phyloP scores from a whole-genome alignment of 164 flowering plant genomes.

The Brasenia schreberi region DNA sequence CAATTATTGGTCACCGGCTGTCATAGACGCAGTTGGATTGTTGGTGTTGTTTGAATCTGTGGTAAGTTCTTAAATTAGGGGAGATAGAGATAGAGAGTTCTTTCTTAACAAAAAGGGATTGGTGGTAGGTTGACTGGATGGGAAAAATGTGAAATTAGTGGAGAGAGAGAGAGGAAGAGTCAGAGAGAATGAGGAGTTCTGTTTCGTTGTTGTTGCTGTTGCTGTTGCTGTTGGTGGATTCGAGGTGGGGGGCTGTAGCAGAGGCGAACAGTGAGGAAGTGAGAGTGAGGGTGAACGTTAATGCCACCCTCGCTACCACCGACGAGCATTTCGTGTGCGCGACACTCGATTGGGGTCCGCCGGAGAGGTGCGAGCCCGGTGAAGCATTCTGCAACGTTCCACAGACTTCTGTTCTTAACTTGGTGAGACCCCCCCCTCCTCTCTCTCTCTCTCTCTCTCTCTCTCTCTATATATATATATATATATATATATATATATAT shows the following conservation, averaged over 20 bases:
- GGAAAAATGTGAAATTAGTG: background rate
- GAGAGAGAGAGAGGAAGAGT: background rate
- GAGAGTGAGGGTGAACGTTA: conserved; percentile 10
- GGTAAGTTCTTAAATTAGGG: no score
- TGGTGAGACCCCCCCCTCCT: conserved; percentile 7
- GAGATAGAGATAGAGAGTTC: no score
- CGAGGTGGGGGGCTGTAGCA: background rate
- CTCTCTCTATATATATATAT: background rate
- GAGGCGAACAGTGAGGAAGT: conserved; percentile 8
- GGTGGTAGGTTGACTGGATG: no score
- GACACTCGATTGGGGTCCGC: conserved; percentile 40
- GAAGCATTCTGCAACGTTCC: conserved; percentile 18
- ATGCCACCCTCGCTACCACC: conserved; percentile 9
- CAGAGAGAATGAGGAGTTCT: background rate
- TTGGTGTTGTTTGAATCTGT: no score
- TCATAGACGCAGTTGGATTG: no score
- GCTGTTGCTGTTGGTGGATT: background rate
- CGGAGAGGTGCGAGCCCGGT: conserved; percentile 23
- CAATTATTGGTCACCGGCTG: no score
- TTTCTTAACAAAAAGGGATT: no score
- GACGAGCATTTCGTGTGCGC: conserved; percentile 29
- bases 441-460: background rate
- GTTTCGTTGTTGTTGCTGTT: background rate
- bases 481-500: no score
- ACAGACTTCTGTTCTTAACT: conserved; percentile 11